These are phyloP conservation scores for Colletotrichum phormii DNA, from an alignment of 2,329 filamentous ascomycete species.

Conservation along the genomic window DNA sequence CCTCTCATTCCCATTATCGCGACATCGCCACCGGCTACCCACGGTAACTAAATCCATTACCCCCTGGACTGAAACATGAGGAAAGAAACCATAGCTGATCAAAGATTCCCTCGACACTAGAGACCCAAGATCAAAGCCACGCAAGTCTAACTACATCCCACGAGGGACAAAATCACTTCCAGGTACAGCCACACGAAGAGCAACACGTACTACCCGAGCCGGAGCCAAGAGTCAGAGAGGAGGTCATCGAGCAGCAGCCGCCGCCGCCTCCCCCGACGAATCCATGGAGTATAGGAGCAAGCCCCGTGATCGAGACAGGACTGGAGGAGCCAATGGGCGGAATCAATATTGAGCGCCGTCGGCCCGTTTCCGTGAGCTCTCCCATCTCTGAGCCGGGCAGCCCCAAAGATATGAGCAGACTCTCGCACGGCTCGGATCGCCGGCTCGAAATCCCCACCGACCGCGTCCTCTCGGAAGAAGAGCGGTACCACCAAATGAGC, in stretches of 20 bases:
- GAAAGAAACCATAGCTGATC: neutral
- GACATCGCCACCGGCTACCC: constrained; percentile 10
- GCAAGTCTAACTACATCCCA: neutral
- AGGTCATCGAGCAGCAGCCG: constrained; percentile 30
- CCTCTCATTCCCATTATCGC: neutral
- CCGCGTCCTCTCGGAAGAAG: constrained; percentile 18
- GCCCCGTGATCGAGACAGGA: constrained; percentile 1
- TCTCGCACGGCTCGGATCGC: constrained; percentile 7
- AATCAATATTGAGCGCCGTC: constrained; percentile 18
- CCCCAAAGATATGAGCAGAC: constrained; percentile 3
- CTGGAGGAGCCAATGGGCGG: neutral
- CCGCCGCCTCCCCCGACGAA: constrained; percentile 26
- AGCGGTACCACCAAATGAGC: constrained; percentile 31
- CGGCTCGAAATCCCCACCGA: constrained; percentile 20
- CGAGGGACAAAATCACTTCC: neutral
- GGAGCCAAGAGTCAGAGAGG: constrained; percentile 39
- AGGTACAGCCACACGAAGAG: neutral
- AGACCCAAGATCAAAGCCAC: neutral
- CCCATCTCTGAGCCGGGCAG: constrained; percentile 23
- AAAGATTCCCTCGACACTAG: neutral
- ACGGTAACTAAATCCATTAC: neutral
- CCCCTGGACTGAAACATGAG: neutral
- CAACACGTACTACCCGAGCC: neutral
- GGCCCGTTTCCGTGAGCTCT: constrained; percentile 29
- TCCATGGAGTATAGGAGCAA: constrained; percentile 33